Evolutionary conservation across 108 stramenopile genomes (phyloP).

Genomic region (Nitzschia inconspicua): DNA sequence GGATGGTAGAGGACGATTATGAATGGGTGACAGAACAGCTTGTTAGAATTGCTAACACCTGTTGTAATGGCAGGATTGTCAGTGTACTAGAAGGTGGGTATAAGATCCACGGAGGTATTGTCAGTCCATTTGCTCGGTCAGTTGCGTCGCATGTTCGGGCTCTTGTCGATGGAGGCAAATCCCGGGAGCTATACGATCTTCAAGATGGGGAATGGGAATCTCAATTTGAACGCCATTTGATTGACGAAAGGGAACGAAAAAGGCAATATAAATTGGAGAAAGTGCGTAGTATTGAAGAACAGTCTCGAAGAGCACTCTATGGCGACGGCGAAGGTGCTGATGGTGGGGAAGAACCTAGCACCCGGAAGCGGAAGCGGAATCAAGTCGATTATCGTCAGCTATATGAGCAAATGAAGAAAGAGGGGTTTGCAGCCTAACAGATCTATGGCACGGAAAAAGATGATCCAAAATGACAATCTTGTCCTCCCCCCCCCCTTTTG

Average conservation of each 20-base stretch:
- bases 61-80: conserved; percentile 93
- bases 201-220: conserved; percentile 84
- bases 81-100: conserved; percentile 97
- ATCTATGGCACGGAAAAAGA: neutral
- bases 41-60: conserved; percentile 90
- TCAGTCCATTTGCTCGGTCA: conserved; percentile 84
- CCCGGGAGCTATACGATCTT: conserved; percentile 68
- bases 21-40: conserved; percentile 95
- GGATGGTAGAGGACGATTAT: conserved; percentile 97
- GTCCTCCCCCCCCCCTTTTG: neutral
- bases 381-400: conserved; percentile 83
- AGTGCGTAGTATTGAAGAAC: conserved; percentile 28
- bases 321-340: conserved; percentile 37
- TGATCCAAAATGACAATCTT: too few species aligned
- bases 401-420: conserved; percentile 80
- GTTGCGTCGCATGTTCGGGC: conserved; percentile 87
- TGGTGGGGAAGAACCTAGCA: conserved; percentile 32
- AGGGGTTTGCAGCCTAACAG: conserved; percentile 45
- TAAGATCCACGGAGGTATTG: conserved; percentile 90
- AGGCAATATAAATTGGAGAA: conserved; percentile 75
- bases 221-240: conserved; percentile 75
- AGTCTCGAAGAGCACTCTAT: conserved; percentile 15
- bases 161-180: conserved; percentile 77
- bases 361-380: conserved; percentile 73
- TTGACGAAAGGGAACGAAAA: conserved; percentile 83